Evolutionary conservation across 441 rosid genomes (phyloP), one percentile per base, ranked within the genome.

Genomic region (Jatropha multifida): DNA sequence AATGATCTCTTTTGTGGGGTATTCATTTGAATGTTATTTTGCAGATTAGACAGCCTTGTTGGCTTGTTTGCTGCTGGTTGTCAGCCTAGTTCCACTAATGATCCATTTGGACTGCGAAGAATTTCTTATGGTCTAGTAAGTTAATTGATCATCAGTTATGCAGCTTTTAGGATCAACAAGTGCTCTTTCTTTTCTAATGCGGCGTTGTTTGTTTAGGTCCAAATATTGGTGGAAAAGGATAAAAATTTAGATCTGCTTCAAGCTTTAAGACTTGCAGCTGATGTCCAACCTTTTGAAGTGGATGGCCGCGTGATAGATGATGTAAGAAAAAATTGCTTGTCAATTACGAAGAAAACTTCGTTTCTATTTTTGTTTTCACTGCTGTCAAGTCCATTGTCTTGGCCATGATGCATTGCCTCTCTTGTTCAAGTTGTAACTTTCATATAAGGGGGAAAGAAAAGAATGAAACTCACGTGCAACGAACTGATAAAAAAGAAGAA

Each of bases 31-130:
- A 78, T 72, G 69, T 65, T 49, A 38, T 65, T 74, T 74, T 85
- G 76, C 90, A 96, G 99, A 85, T 79, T 96, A 81, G 98, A 96
- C 86, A 90, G 98, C 82, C 97, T 93, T 75, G 90, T 93, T 75
- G 97, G 99, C 78, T 84, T 95, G 80, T 95, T 92, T 89, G 92
- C 96, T 82, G 98, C 99, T 82, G 98, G 98, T 79, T 93, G 97
- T 87, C 98, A 90, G 84, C 99, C 98, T 81, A 90, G 90, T 83
- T 93, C 99, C 76, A 83, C 95, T 42, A 92, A 87, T 82, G 99
- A 96, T 76, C 98, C 98, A 69, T 93, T 90, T 86, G 99, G 99
- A 72, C 81, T 95, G 74, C 86, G 98, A 78, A 92, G 99, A 86
- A 93, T 92, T 79, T 92, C 99, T 64, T 92, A 95, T 77, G 99